Base-by-base conservation (phyloP, 2,329 filamentous ascomycete genomes). In the Claviceps sp. region DNA sequence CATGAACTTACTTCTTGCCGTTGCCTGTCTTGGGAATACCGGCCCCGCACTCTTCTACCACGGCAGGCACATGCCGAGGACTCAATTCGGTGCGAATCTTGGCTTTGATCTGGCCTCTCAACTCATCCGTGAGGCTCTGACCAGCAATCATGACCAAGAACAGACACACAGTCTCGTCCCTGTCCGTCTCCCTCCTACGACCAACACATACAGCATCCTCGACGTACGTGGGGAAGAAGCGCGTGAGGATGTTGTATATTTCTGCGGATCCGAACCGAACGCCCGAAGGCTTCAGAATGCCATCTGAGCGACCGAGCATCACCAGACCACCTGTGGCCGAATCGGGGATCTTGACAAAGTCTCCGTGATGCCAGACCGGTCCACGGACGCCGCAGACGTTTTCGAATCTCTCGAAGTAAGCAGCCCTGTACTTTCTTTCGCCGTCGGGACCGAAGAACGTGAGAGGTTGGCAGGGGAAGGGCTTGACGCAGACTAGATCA, bases 11-110 rank as follows among this genome's bases (percentile, higher is more conserved):
- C 82, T 97, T 98, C 74, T 98, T 98, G 50, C 91, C 91, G 62
- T 98, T 98, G 2, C 84, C 83, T 16, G 93, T 97, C 58, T 90
- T 83, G 0, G 91, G 93, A 17, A 98, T 93, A 40, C 91, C 89
- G 0, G 84, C 73, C 2, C 69, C 82, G 56, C 86, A 90, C 64
- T 87, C 82, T 58, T 90, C 87, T 17, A 97, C 75, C 0, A 95
- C 72, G 0, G 81, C 85, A 0, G 91, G 91, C 0, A 97, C 89
- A 71, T 98, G 93, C 50, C 93, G 78, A 4, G 89, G 86, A 60
- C 88, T 95, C 54, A 97, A 71, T 66, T 95, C 88, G 56, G 75
- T 79, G 59, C 84, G 81, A 51, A 97, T 80, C 4, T 78, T 76
- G 10, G 69, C 68, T 66, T 84, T 85, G 58, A 97, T 85, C 10